Evolutionary conservation across 495 filamentous ascomycete species (phyloP).

Genomic region (Penicillium taxi): DNA sequence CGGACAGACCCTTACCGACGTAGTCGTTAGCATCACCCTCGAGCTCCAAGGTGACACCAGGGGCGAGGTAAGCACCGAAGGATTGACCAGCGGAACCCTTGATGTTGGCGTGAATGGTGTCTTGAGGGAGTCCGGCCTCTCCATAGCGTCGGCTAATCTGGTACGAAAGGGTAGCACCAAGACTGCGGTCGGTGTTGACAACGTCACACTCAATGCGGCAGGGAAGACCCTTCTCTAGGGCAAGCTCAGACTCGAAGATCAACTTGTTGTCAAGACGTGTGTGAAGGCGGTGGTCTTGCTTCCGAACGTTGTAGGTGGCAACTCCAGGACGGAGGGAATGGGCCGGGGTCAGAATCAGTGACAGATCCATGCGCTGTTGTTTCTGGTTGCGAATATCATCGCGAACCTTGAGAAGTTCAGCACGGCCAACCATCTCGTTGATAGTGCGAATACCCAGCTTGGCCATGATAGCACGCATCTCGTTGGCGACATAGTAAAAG

Average conservation of each 20-base stretch:
- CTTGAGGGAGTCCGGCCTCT: conserved; percentile 81
- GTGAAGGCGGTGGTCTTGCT: conserved; percentile 93
- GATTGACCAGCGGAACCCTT: conserved; percentile 98
- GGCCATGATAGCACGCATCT: conserved; percentile 97
- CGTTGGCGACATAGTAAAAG: conserved; percentile 98
- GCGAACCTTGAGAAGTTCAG: conserved; percentile 76
- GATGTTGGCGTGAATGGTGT: conserved; percentile 96
- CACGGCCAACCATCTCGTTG: conserved; percentile 97
- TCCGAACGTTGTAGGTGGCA: conserved; percentile 96
- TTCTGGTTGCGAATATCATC: conserved; percentile 85
- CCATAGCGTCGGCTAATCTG: conserved; percentile 92
- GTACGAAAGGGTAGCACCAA: conserved; percentile 94
- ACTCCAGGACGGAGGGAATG: conserved; percentile 95
- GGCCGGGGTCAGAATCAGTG: conserved; percentile 90
- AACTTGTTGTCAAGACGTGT: conserved; percentile 96
- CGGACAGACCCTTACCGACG: conserved; percentile 94
- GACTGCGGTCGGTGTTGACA: conserved; percentile 93
- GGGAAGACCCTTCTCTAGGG: conserved; percentile 90
- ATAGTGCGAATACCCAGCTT: conserved; percentile 89
- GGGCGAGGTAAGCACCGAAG: conserved; percentile 92
- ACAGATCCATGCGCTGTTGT: conserved; percentile 89
- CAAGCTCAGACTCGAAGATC: conserved; percentile 94
- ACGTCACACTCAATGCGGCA: conserved; percentile 96
- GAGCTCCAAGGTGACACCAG: conserved; percentile 91
- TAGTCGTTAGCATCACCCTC: conserved; percentile 99